Percentiles rank a stretch among this genome's conserved stretches.
These are phyloP conservation scores for Solanum peruvianum DNA, from an alignment of 257 asterid species.

Conservation along the genomic window DNA sequence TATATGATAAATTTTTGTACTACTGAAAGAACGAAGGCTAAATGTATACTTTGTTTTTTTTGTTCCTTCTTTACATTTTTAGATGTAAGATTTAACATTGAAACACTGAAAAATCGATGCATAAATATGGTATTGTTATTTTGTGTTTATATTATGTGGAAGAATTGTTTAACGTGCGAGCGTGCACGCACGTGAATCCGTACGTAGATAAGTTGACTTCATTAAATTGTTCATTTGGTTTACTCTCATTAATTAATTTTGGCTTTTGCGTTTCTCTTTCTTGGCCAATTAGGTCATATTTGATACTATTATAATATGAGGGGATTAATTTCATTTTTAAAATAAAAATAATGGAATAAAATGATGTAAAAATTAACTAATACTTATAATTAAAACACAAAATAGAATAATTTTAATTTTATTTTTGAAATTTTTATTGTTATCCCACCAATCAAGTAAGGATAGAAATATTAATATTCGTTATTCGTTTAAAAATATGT, in stretches of 20 bases:
- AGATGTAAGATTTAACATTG: neutral
- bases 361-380: neutral
- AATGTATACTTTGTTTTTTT: too few relatives aligned
- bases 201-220: constrained; percentile 32
- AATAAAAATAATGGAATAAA: neutral
- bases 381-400: neutral
- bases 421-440: neutral
- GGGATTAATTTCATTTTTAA: neutral
- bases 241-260: neutral
- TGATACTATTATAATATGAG: neutral
- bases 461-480: too few relatives aligned
- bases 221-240: constrained; percentile 3
- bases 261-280: neutral
- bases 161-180: constrained; percentile 2
- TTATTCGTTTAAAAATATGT: too few relatives aligned
- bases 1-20: neutral
- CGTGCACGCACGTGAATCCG: constrained; percentile 21
- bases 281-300: neutral
- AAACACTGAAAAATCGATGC: neutral
- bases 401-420: neutral
- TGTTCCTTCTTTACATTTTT: accelerated
- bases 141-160: neutral
- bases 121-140: neutral
- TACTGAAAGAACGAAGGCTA: neutral
- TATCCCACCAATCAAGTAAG: too few relatives aligned